Base-by-base conservation (phyloP, 768 basidiomycete genomes). In the Boletellus ananiceps region DNA sequence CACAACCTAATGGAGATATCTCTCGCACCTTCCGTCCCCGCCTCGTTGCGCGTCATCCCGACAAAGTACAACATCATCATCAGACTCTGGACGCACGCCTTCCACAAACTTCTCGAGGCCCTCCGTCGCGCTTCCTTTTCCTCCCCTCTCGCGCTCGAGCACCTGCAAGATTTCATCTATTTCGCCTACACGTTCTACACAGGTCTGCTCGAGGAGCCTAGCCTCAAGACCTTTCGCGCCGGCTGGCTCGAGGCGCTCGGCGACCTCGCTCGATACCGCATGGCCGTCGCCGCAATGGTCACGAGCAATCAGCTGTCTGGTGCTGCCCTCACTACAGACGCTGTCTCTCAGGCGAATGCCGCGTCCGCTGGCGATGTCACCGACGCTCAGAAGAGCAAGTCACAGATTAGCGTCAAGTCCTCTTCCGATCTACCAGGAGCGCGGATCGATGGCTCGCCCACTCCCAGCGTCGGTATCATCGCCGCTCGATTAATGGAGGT, bases 241-340 rank as follows among this genome's bases (percentile, higher is more conserved):
- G 84, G 85, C 15, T 99, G 96, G 96, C 80, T 98, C 44, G 96
- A 99, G 66, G 92, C 94, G 4, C 82, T 99, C 14, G 96, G 96
- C 19, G 96, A 99, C 68, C 78, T 99, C 27, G 93, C 96, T 0
- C 78, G 94, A 32, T 98, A 97, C 66, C 81, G 88, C 44, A 95
- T 96, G 89, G 86, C 87, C 1, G 89, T 97, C n/a, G 88, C 91
- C n/a, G 85, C 83, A 29, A 83, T 93, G 77, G 76, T 88, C 25
- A 76, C 79, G 23, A 75, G 77, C 23, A 74, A 71, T 31, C 62
- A 75, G 5, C 69, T 72, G 15, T 63, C 68, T 4, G 72, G 75
- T 2, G 45, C 57, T 12, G 65, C 74, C 0, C 74, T 88, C 35
- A 86, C 83, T 0, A 54, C 73, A 4, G 76, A 82, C 47, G 83